Conservation (phyloP, 768 basidiomycete species). For the Sarcodon sp. region DNA sequence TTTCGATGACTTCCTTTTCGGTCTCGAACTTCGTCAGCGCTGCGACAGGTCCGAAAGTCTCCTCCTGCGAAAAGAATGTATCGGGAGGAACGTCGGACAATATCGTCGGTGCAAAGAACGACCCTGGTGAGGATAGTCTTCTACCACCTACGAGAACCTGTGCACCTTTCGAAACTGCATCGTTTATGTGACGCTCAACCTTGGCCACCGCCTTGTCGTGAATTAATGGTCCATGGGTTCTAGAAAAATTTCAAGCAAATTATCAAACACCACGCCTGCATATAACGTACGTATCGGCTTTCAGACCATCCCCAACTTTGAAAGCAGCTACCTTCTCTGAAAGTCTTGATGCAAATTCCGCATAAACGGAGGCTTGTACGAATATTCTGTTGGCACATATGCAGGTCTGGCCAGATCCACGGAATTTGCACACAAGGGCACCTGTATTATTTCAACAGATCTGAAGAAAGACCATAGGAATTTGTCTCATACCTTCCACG, state of each 20-base stretch:
- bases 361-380: constrained; percentile 85
- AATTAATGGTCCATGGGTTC: constrained; percentile 93
- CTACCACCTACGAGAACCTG: constrained; percentile 87
- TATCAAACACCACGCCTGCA: not conserved
- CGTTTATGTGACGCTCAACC: constrained; percentile 74
- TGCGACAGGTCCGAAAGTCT: constrained; percentile 93
- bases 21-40: constrained; percentile 84
- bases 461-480: constrained; percentile 1
- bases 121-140: constrained; percentile 35
- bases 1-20: constrained; percentile 80
- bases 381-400: constrained; percentile 87
- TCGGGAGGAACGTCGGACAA: constrained; percentile 63
- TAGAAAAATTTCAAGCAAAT: constrained; percentile 13
- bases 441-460: constrained; percentile 21
- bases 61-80: constrained; percentile 63
- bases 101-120: constrained; percentile 83
- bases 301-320: constrained; percentile 83
- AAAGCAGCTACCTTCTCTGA: constrained; percentile 73
- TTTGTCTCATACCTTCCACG: constrained; percentile 50
- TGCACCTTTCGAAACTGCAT: constrained; percentile 78
- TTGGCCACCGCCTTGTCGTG: constrained; percentile 80
- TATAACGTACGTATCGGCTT: constrained; percentile 50
- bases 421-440: constrained; percentile 71
- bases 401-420: constrained; percentile 72
- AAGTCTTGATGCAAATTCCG: constrained; percentile 81